Base-by-base conservation (phyloP, 1,284 basidiomycete species). In the Puccinia triticina region DNA sequence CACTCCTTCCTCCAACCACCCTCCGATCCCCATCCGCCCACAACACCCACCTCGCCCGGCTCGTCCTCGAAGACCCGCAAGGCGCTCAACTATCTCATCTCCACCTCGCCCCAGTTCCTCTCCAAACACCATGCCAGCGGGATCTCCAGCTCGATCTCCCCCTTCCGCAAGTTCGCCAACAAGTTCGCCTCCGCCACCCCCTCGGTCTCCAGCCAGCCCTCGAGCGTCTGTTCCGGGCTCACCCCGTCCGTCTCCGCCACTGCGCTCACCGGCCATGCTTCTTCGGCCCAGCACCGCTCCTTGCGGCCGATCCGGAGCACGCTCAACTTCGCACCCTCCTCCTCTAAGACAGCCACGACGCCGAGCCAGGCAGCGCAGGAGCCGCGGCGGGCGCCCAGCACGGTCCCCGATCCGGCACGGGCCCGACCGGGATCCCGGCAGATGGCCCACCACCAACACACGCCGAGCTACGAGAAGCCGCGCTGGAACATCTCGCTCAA, bases 401-500 rank as follows among this genome's bases (percentile, higher is more conserved):
- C 74, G 16, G 53, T 40, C 3, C 53, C 55, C 18, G 59, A 55
- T 10, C 32, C 40, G 5, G 11, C 37, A n/a, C 29, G 55, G 21
- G 11, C 32, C 55, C 50, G 59, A 14, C 57, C 55, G 8, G 40
- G 10, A 26, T 59, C 29, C n/a, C 74, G 40, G 1, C 55, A 37
- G 10, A 32, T 59, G n/a, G n/a, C n/a, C 34, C 34, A 77, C 34
- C 53, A 55, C 32, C 64, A 67, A 40, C 64, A 40, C 64, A 67
- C 64, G 2, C 40, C 26, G 2, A 67, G 64, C n/a, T 29, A 67
- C 18, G 64, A 78, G 12, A 79, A 79, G 26, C 77, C 77, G 18
- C 64, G 77, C 23, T 79, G 77, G 77, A 79, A 79, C n/a, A 79
- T 79, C 53, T 79, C 77, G n/a, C 66, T 79, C 11, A 79, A 79